Conservation (phyloP, 176 grass and related monocot genomes). For the Eremochloa ophiuroides region DNA sequence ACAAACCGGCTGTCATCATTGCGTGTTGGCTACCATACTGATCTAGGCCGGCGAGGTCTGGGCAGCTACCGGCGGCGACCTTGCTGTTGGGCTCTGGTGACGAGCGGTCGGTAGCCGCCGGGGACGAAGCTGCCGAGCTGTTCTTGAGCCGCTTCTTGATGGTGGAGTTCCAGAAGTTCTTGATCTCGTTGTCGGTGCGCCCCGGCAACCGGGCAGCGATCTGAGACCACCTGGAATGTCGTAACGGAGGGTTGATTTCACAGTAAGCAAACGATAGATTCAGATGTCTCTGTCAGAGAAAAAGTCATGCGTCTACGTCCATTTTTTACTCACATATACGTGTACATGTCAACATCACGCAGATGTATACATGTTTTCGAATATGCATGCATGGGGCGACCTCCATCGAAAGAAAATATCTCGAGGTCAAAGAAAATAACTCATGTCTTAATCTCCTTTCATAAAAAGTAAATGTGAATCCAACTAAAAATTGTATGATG, state of each 20-base stretch:
- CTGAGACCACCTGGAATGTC: slow-evolving; percentile 80
- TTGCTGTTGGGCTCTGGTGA: slow-evolving; percentile 41
- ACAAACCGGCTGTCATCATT: slow-evolving; percentile 19
- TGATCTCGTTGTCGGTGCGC: slow-evolving; percentile 98
- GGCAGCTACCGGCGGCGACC: slow-evolving; percentile 15
- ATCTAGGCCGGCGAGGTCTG: slow-evolving; percentile 21
- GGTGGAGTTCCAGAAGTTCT: slow-evolving; percentile 99
- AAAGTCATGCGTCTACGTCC: not conserved
- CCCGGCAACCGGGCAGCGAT: slow-evolving; percentile 86
- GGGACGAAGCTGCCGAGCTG: slow-evolving; percentile 29
- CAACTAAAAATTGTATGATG: not conserved
- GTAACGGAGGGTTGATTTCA: slow-evolving; percentile 32
- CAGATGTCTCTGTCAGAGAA: slow-evolving; percentile 14
- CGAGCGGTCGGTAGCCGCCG: slow-evolving; percentile 21
- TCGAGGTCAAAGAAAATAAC: not conserved
- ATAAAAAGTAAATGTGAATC: not conserved
- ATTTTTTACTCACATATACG: not conserved
- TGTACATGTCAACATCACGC: not conserved
- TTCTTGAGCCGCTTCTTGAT: slow-evolving; percentile 93
- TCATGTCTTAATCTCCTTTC: slow-evolving; percentile 24
- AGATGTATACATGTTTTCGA: not conserved
- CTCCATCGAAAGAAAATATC: not conserved
- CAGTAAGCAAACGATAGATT: slow-evolving; percentile 35
- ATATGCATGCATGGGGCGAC: not conserved
- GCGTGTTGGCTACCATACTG: not conserved